Conservation (phyloP, 2,329 filamentous ascomycete genomes). For the Claviceps sp. region DNA sequence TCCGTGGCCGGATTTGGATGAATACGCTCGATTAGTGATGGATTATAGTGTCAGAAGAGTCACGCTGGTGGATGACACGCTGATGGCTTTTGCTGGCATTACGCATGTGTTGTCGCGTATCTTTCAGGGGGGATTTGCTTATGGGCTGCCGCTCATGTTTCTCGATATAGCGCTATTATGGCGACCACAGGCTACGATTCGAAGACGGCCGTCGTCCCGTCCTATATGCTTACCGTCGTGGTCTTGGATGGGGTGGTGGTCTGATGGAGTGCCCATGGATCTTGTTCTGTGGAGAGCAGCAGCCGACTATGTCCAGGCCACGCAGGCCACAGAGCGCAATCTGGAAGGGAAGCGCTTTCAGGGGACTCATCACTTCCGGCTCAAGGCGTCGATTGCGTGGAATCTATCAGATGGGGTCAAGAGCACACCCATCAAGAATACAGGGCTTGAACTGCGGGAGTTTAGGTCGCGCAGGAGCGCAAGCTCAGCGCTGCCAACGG, state of each 20-base stretch:
- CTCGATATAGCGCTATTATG: constrained; percentile 31
- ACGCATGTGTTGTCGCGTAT: constrained; percentile 27
- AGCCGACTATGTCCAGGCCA: constrained; percentile 29
- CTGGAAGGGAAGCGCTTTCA: constrained; percentile 22
- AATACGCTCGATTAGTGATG: constrained; percentile 29
- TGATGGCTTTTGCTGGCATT: constrained; percentile 29
- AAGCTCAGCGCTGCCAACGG: constrained; percentile 20
- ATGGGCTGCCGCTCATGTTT: constrained; percentile 33
- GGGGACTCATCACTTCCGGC: constrained; percentile 23
- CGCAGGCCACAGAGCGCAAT: constrained; percentile 17
- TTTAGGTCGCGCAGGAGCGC: constrained; percentile 20
- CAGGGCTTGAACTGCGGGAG: constrained; percentile 26
- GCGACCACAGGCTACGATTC: constrained; percentile 29
- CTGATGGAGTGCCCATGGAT: constrained; percentile 29
- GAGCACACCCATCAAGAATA: constrained; percentile 21
- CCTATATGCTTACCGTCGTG: constrained; percentile 29
- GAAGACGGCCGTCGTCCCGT: constrained; percentile 22
- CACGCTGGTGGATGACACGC: constrained; percentile 27
- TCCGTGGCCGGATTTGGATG: constrained; percentile 32
- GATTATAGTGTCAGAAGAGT: constrained; percentile 28
- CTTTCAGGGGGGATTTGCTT: constrained; percentile 29
- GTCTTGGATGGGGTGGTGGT: constrained; percentile 37
- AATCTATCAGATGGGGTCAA: constrained; percentile 25
- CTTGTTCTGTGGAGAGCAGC: constrained; percentile 28
- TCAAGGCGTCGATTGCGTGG: constrained; percentile 25